A percentile compares a stretch with the other conserved stretches of the same genome.
Conservation (phyloP, 805 yeast species). For the Lachancea quebecensis region DNA sequence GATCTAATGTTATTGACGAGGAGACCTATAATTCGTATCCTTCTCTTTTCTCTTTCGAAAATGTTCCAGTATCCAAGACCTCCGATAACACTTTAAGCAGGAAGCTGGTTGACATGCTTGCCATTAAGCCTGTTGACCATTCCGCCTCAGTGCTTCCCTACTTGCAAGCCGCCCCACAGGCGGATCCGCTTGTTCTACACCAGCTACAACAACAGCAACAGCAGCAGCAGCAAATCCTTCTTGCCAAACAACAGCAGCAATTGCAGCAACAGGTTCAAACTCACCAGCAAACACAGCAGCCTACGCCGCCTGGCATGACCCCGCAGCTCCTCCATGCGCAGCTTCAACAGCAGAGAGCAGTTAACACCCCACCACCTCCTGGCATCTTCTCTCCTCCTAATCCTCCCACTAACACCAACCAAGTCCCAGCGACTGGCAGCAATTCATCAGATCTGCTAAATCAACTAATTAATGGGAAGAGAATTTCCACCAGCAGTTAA, state of each 20-base stretch:
- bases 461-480: constrained; percentile 79
- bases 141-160: constrained; percentile 28
- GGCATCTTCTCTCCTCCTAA: constrained; percentile 42
- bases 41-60: constrained; percentile 44
- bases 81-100: constrained; percentile 28
- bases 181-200: constrained; percentile 17
- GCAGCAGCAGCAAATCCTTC: constrained; percentile 27
- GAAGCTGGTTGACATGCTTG: constrained; percentile 33
- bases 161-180: constrained; percentile 19
- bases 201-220: constrained; percentile 21
- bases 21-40: constrained; percentile 30
- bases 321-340: constrained; percentile 21
- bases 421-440: constrained; percentile 6
- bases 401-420: constrained; percentile 4
- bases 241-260: constrained; percentile 9
- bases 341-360: constrained; percentile 34
- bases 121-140: constrained; percentile 30
- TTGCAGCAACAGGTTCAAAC: constrained; percentile 5
- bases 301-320: constrained; percentile 23
- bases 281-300: constrained; percentile 1
- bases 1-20: constrained; percentile 26
- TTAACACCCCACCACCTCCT: constrained; percentile 68
- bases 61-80: constrained; percentile 32
- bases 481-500: constrained; percentile 29
- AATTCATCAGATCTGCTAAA: constrained; percentile 75